phyloP scores from a whole-genome alignment of 2,329 filamentous ascomycete genomes.

The Apiospora pterosperma region DNA sequence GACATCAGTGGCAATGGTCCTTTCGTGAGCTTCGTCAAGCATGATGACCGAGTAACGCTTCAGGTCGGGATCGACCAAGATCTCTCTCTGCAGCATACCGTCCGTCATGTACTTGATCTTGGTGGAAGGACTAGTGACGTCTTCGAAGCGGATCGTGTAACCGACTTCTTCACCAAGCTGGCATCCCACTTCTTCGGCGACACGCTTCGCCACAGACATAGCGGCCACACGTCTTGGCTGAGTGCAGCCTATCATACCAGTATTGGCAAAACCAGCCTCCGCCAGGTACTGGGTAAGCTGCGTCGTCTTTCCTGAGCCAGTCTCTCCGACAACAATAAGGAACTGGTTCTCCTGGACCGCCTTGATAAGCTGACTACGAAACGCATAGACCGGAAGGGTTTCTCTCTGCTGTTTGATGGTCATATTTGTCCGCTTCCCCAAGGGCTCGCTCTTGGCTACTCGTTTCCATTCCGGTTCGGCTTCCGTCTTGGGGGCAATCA shows the following conservation, averaged over 20 bases:
- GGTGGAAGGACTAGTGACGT: conserved; percentile 81
- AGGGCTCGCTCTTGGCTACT: conserved; percentile 73
- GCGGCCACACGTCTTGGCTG: conserved; percentile 95
- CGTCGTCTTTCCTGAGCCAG: conserved; percentile 95
- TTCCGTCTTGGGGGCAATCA: conserved; percentile 56
- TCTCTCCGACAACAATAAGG: conserved; percentile 94
- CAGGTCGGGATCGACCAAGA: conserved; percentile 86
- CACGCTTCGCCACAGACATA: conserved; percentile 96
- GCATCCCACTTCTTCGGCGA: conserved; percentile 92
- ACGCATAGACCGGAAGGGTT: conserved; percentile 82
- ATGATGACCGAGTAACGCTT: conserved; percentile 94
- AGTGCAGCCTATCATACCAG: conserved; percentile 91
- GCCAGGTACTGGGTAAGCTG: conserved; percentile 94
- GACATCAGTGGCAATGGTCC: conserved; percentile 93
- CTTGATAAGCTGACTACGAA: conserved; percentile 82
- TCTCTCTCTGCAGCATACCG: conserved; percentile 94
- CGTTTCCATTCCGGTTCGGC: conserved; percentile 90
- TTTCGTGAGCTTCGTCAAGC: conserved; percentile 96
- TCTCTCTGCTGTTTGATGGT: conserved; percentile 95
- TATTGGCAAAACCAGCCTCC: conserved; percentile 83
- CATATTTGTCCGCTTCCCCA: conserved; percentile 84
- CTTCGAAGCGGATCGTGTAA: conserved; percentile 97
- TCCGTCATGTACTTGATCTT: conserved; percentile 99
- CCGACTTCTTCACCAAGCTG: conserved; percentile 88
- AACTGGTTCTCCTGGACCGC: conserved; percentile 87